Conservation (phyloP, 2,329 filamentous ascomycete genomes). For the Stachybotrys echinatus region DNA sequence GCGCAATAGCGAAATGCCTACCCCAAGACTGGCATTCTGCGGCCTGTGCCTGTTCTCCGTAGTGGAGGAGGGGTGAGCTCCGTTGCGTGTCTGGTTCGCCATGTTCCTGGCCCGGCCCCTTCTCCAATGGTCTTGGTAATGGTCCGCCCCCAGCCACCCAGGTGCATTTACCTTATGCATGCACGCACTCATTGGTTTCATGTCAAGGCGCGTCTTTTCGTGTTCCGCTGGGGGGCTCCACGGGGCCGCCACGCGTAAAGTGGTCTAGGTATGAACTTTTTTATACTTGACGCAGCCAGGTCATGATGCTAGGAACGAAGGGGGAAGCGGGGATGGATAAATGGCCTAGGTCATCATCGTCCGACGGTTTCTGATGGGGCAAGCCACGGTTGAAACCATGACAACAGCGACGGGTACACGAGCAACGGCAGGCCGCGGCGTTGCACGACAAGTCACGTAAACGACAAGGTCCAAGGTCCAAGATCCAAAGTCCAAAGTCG, state of each 20-base stretch:
- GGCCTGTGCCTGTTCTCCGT: no score
- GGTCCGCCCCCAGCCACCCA: neutral
- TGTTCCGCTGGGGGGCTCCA: neutral
- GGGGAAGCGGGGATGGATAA: neutral
- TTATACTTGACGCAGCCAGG: no score
- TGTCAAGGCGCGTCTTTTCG: neutral
- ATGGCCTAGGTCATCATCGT: no score
- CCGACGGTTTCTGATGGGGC: neutral
- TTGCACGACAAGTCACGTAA: neutral
- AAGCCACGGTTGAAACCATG: neutral
- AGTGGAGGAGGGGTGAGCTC: neutral
- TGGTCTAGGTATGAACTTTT: neutral
- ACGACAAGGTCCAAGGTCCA: no score
- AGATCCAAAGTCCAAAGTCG: no score
- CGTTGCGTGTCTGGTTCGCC: neutral
- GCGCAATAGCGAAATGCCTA: neutral
- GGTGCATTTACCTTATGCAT: no score
- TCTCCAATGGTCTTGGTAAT: neutral
- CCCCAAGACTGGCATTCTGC: neutral
- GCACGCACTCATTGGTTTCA: no score
- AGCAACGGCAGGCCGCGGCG: neutral
- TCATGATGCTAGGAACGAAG: neutral
- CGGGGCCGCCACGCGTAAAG: conserved; percentile 1
- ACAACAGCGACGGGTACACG: neutral
- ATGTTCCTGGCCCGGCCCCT: neutral